Base-by-base conservation (phyloP, 2,329 filamentous ascomycete genomes). In the Stenocarpella maydis region DNA sequence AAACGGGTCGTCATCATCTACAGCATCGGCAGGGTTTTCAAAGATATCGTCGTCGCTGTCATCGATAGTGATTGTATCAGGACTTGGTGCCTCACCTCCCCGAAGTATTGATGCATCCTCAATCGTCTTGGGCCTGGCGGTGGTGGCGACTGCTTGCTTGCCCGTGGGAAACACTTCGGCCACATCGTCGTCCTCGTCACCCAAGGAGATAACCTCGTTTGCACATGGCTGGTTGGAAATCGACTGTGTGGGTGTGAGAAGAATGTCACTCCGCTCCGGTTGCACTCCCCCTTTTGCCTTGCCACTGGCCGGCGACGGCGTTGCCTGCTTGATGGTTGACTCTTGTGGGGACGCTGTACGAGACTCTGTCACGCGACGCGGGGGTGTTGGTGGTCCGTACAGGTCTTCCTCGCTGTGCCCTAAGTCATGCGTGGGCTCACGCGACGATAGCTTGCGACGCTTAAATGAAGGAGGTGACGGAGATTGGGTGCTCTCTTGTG, bases 1-100 rank as follows among this genome's bases (percentile, higher is more conserved):
- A 21, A 84, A 83, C 10, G 83, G 82, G 53, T 85, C 82, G 21
- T 84, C 81, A 21, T 83, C 78, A 6, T 77, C 79, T 34, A 37
- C 37, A 28, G 52, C n/a, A 21, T 52, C 17, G 43, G 63, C 43
- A 1, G 26, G 10, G 15, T 28, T 53, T 19, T 41, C 39, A 24
- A 71, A 34, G 24, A 71, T 60, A 7, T 71, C 60, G 43, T 69
- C 68, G 41, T 69, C 67, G 39, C 55, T 60, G 21, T 71, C 71
- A 41, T 77, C 76, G 21, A 77, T 66, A 10, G 71, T 63, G 54
- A 75, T 71, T 26, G 75, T 24, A 19, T 10, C 39, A 60, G 49
- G 37, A 26, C 60, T 53, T 8, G 64, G 52, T 28, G 68, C 53
- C 7, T 54, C 21, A 15, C 45, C 55, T 15, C 71, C 61, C 1